A percentile compares a stretch with the other conserved stretches of the same genome.
These are phyloP conservation scores for Juglanconis sp. DNA, from an alignment of 2,329 filamentous ascomycete genomes.

Conservation along the genomic window DNA sequence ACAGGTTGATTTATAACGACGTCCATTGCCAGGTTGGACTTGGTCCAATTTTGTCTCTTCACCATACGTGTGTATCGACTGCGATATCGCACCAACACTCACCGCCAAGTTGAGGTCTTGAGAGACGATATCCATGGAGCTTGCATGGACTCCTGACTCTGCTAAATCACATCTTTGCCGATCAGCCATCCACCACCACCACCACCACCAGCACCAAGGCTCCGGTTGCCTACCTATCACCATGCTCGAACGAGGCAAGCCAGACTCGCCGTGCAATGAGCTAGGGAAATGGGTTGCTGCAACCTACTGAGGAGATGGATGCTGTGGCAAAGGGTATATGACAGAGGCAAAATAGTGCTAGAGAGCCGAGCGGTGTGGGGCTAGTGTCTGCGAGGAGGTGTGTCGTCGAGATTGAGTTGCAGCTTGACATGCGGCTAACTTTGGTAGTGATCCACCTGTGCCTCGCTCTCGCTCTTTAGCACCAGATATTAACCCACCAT, in stretches of 20 bases:
- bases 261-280: background rate
- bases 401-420: background rate
- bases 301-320: too few species aligned
- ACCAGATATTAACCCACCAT: background rate
- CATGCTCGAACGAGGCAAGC: background rate
- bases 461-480: conserved; percentile 3
- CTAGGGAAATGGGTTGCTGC: too few species aligned
- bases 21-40: background rate
- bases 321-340: too few species aligned
- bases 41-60: background rate
- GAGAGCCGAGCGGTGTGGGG: too few species aligned
- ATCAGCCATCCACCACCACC: background rate
- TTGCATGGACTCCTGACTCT: background rate
- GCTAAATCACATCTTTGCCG: background rate
- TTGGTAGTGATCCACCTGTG: background rate
- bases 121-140: background rate
- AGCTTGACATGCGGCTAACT: background rate
- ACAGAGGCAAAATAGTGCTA: too few species aligned
- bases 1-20: background rate
- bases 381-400: background rate
- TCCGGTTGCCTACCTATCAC: background rate
- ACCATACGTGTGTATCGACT: background rate
- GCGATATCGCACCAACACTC: background rate
- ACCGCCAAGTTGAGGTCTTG: background rate
- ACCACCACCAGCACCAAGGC: background rate